Base-by-base conservation (phyloP, 306 rosid genomes). In the Cicer judaicum region DNA sequence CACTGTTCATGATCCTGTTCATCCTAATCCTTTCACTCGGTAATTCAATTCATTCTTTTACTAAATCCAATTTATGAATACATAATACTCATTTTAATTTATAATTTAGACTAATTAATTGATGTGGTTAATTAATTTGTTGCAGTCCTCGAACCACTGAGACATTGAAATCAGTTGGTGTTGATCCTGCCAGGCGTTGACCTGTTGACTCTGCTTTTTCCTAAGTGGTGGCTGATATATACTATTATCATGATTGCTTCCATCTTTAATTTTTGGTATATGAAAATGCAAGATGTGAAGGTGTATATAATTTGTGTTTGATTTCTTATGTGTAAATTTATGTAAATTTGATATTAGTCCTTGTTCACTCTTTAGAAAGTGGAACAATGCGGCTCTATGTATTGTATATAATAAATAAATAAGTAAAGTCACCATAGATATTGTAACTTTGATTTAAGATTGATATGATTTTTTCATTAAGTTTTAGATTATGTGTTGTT, bases 1-100 rank as follows among this genome's bases (percentile, higher is more conserved):
- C 42, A 64, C 76, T 3, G 57, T 69, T 69, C 4, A 61, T 5
- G 83, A 80, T 6, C 72, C 87, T 1, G 12, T 42, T 3, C 87
- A 38, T 53, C 87, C 87, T 10, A 49, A 84, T n/a, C 87, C 85
- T 8, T 84, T 56, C 67, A 77, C 78, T 13, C 77, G 13, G 87
- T 80, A 11, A 14, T 13, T 21, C 12, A 52, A 9, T 1, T 6
- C 5, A 10, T 9, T 10, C 16, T 5, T 5, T 24, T 12, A 21
- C 24, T 21, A 21, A 21, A 21, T 21, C 24, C 24, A 21, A 1
- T 2, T 24, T 24, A 7, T 24, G 0, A 29, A 29, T 3, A 29
- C 5, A 29, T 3, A 29, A 29, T 29, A 29, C 3, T 24, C 3
- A 24, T 24, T 24, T 24, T 24, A 24, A 24, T 24, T 24, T 19